A percentile compares a stretch with the other conserved stretches of the same genome.
These are phyloP conservation scores for Rhizodiscina lignyota DNA, from an alignment of 495 filamentous ascomycete genomes.

Conservation along the genomic window DNA sequence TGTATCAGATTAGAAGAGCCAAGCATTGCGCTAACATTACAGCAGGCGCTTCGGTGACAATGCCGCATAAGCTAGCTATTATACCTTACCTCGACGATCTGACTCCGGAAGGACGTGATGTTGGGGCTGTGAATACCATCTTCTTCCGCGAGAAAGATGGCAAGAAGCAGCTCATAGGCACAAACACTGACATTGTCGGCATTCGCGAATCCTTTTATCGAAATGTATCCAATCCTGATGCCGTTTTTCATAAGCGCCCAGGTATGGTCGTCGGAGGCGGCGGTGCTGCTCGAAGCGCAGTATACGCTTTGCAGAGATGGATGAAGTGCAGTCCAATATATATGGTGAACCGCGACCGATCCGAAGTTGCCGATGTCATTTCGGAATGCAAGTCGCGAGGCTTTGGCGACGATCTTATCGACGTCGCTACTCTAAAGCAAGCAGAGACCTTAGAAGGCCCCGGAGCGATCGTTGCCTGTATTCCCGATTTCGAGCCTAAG, in stretches of 20 bases:
- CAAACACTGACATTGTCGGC: constrained; percentile 63
- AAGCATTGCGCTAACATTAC: not conserved
- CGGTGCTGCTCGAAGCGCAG: constrained; percentile 49
- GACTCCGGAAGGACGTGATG: constrained; percentile 46
- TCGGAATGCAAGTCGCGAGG: constrained; percentile 34
- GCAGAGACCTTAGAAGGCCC: constrained; percentile 38
- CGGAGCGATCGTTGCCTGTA: constrained; percentile 44
- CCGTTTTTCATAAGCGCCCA: constrained; percentile 34
- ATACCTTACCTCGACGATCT: constrained; percentile 50
- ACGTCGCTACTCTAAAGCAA: constrained; percentile 36
- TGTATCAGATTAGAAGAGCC: not conserved
- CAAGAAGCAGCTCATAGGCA: constrained; percentile 37
- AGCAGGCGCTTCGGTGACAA: constrained; percentile 46
- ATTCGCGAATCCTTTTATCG: constrained; percentile 50
- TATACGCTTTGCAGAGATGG: constrained; percentile 52
- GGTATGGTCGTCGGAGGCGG: constrained; percentile 50
- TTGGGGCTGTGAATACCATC: constrained; percentile 61
- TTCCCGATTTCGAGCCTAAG: constrained; percentile 52
- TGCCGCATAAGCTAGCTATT: constrained; percentile 60
- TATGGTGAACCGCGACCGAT: constrained; percentile 47
- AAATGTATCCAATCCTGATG: constrained; percentile 30
- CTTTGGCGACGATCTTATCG: constrained; percentile 33
- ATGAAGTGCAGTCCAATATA: constrained; percentile 50
- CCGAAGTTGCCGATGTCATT: constrained; percentile 47
- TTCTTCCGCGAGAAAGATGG: constrained; percentile 36